Evolutionary conservation across 805 yeast genomes (phyloP).

Genomic region (Tetrapisispora iriomotensis): DNA sequence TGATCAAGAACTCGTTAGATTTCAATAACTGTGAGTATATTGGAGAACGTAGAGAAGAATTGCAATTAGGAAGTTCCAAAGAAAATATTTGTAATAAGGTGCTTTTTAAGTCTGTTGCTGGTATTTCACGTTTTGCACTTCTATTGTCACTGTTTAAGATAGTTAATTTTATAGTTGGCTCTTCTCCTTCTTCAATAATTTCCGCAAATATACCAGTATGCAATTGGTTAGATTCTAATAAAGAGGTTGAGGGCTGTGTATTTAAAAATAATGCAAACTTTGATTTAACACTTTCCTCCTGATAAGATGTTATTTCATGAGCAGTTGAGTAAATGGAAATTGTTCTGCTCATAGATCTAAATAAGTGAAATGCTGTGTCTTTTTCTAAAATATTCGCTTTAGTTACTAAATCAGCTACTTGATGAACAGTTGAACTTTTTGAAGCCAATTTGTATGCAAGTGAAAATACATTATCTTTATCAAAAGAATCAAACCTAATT

Average conservation of each 20-base stretch:
- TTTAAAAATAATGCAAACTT: constrained; percentile 62
- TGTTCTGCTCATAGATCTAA: constrained; percentile 39
- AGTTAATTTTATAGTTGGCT: constrained; percentile 10
- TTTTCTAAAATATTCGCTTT: constrained; percentile 74
- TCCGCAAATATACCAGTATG: constrained; percentile 42
- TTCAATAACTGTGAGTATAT: constrained; percentile 10
- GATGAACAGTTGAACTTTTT: constrained; percentile 43
- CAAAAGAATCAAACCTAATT: constrained; percentile 22
- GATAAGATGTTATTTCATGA: constrained; percentile 47
- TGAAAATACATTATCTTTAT: constrained; percentile 14
- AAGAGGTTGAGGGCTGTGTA: constrained; percentile 32
- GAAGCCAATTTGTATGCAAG: constrained; percentile 21
- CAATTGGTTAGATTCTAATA: constrained; percentile 32
- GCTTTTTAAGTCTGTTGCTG: constrained; percentile 9
- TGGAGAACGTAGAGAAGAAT: constrained; percentile 21
- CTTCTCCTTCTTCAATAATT: constrained; percentile 28
- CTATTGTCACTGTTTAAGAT: constrained; percentile 8
- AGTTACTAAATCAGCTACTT: constrained; percentile 36
- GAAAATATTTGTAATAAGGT: constrained; percentile 7
- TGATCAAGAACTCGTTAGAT: constrained; percentile 15
- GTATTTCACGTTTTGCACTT: constrained; percentile 3
- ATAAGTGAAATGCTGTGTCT: constrained; percentile 78
- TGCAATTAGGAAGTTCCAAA: constrained; percentile 13
- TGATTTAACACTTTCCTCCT: constrained; percentile 46
- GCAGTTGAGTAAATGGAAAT: constrained; percentile 54